Evolutionary conservation across 345 rosid species (phyloP), one percentile per base, ranked within the genome.

Genomic region (Toxicodendron radicans): DNA sequence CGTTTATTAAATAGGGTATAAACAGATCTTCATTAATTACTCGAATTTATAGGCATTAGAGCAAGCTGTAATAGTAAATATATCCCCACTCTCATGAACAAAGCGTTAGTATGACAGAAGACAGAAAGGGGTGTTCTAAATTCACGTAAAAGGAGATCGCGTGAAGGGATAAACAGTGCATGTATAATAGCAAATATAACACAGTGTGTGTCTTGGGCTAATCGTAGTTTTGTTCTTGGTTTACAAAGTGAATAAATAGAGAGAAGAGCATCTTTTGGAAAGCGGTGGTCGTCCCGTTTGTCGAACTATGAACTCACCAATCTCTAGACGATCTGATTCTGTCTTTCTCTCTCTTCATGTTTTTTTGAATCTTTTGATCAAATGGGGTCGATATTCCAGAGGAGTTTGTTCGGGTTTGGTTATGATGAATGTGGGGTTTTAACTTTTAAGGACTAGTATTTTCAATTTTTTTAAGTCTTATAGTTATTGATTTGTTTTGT

Each of bases 251-350:
- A 75, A 72, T 52, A 27, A 59, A 71, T 18, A 75, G 66, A 74
- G n/a, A n/a, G 87, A 79, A 83, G 87, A 79, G 95, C 92, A 87
- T 89, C 86, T 89, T 89, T 91, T 83, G 93, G 81, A 89, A 94
- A 90, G 96, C 86, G 94, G 88, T 89, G 91, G 92, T 86, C 87
- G 89, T 89, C 88, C 87, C 82, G 80, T 81, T 85, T 86, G 84
- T 87, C 87, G 76, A 88, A 81, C 89, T 65, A 68, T 69, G 72
- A 32, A n/a, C 32, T 70, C 87, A 76, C 77, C 92, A 87, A 91
- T 89, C 92, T 89, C 92, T 58, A 91, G 86, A 86, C 85, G 88
- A 91, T 89, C 91, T 66, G 88, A 89, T 87, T 91, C 76, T 72
- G 80, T 74, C 82, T 74, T 23, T 79, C 78, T 78, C 48, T 66